Evolutionary conservation across 1,139 yeast genomes (phyloP).

Genomic region (Chernovozyma aurita): DNA sequence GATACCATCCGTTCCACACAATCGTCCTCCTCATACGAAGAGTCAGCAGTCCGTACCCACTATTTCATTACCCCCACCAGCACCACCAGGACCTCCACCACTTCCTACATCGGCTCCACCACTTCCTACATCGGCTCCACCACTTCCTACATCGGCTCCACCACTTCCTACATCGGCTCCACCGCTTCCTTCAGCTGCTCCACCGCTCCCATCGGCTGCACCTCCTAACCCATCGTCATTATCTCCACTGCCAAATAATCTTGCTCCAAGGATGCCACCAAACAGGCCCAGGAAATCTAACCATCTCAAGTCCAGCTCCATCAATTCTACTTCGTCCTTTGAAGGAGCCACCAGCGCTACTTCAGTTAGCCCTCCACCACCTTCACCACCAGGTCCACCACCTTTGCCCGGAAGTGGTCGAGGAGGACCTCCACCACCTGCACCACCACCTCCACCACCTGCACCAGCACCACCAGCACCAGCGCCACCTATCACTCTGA

Average conservation of each 20-base stretch:
- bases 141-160: slow-evolving; percentile 7
- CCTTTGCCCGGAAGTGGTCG: slow-evolving; percentile 6
- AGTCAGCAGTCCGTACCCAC: not conserved
- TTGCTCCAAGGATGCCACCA: slow-evolving; percentile 31
- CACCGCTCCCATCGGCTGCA: slow-evolving; percentile 15
- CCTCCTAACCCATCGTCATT: slow-evolving; percentile 15
- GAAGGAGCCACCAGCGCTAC: slow-evolving; percentile 9
- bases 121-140: slow-evolving; percentile 8
- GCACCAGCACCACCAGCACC: slow-evolving; percentile 14
- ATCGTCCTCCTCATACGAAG: slow-evolving; percentile 12
- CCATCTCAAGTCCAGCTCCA: slow-evolving; percentile 21
- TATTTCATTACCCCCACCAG: slow-evolving; percentile 5
- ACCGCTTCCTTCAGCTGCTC: slow-evolving; percentile 9
- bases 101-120: slow-evolving; percentile 16
- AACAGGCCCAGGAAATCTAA: slow-evolving; percentile 27
- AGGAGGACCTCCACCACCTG: slow-evolving; percentile 15
- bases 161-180: slow-evolving; percentile 12
- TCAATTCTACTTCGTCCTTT: slow-evolving; percentile 16
- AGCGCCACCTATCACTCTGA: slow-evolving; percentile 19
- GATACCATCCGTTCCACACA: slow-evolving; percentile 14
- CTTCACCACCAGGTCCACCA: slow-evolving; percentile 13
- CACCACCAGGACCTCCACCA: slow-evolving; percentile 17
- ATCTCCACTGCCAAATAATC: slow-evolving; percentile 22
- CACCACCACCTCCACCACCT: slow-evolving; percentile 20
- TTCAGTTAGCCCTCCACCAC: slow-evolving; percentile 11